Evolutionary conservation across 306 rosid genomes (phyloP), one percentile per base, ranked within the genome.

Genomic region (Cucumis melo): DNA sequence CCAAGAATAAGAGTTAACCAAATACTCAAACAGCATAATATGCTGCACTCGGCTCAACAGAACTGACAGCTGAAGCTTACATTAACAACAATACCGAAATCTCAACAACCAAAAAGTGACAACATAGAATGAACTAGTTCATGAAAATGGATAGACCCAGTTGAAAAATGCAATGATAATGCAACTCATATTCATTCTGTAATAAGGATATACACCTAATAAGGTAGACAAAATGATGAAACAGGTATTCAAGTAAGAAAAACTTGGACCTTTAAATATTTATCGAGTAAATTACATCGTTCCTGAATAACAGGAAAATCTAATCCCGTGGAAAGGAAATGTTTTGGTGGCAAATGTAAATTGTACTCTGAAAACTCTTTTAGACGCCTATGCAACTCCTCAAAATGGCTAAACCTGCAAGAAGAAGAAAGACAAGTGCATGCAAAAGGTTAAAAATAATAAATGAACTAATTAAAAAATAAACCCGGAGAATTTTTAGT

Each of bases 291-390:
- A 82, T 66, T 92, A 87, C 96, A 92, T 75, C 99, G 88, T 84
- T 95, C 98, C 81, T 71, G 97, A 82, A 95, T 88, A 79, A 92
- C 89, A 55, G 88, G 85, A 75, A 92, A 86, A 86, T 95, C 98
- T 84, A 82, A 91, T 82, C 99, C 99, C 56, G 89, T 86, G 71
- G 99, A 95, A 32, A 95, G 93, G 81, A 95, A 92, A 88, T 92
- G 99, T 80, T 95, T 95, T 10, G 99, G 99, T 34, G 99, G 99
- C 88, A 95, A 86, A 81, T 92, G 93, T 83, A 95, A 97, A 74
- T 87, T 84, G 85, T 95, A 95, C 88, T 89, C 93, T 3, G 93
- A 84, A 85, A 90, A 95, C 85, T 88, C 96, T 87, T 95, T 95
- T 64, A 95, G 86, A 64, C 93, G 96, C 71, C 96, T 88, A 84